Percentiles rank a stretch among this genome's conserved stretches.
These are phyloP conservation scores for Erysimum cheiri DNA, from an alignment of 441 rosid genomes.

Conservation along the genomic window DNA sequence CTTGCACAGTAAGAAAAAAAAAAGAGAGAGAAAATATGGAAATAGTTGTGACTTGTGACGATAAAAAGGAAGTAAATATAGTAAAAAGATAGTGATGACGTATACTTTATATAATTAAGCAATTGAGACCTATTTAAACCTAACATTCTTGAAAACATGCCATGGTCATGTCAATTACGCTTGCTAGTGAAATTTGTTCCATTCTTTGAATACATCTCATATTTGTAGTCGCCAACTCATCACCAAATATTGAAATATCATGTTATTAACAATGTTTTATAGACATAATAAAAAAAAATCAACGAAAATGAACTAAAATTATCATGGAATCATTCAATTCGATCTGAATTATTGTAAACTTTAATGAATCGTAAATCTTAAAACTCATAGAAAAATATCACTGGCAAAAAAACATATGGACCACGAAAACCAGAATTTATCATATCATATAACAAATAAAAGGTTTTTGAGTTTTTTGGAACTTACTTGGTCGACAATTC, in stretches of 20 bases:
- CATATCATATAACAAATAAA: neutral
- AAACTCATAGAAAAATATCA: neutral
- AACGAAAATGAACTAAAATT: neutral
- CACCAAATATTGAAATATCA: neutral
- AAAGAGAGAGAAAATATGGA: neutral
- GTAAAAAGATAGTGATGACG: conserved; percentile 1
- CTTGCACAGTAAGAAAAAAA: neutral
- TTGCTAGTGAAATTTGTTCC: neutral
- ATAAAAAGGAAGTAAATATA: neutral
- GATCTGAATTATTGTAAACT: neutral
- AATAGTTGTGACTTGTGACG: neutral
- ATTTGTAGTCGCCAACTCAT: neutral
- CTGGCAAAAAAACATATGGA: neutral
- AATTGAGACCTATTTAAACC: neutral
- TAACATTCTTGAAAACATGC: conserved; percentile 15
- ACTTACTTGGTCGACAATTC: conserved; percentile 38
- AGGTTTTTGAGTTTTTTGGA: neutral
- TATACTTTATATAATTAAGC: neutral
- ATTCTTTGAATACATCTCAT: neutral
- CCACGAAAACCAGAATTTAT: neutral
- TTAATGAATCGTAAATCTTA: neutral
- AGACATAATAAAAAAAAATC: neutral
- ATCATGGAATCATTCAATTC: neutral
- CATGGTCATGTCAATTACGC: conserved; percentile 6
- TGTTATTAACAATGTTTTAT: neutral